Evolutionary conservation across 306 rosid genomes (phyloP).

Genomic region (Cicer judaicum): DNA sequence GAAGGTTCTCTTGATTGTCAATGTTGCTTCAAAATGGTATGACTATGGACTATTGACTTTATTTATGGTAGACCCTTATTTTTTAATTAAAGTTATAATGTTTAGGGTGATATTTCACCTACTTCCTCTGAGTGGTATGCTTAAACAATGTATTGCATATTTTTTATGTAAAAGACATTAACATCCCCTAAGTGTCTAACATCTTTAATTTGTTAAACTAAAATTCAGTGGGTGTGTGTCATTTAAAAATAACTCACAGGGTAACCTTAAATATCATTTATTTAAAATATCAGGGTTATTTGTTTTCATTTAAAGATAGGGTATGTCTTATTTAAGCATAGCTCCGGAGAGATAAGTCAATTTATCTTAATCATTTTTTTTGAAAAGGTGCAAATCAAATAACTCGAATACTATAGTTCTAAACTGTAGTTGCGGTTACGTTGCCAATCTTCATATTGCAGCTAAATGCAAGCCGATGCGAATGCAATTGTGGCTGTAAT

Average conservation of each 20-base stretch:
- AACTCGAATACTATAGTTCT: background rate
- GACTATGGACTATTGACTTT: slow-evolving; percentile 37
- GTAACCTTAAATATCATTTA: background rate
- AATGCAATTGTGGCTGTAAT: too few species aligned
- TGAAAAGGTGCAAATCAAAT: slow-evolving; percentile 9
- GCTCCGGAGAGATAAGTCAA: background rate
- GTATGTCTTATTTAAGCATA: background rate
- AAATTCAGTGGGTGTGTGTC: background rate
- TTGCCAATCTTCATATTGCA: too few species aligned
- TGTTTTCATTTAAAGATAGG: background rate
- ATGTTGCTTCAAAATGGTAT: slow-evolving; percentile 98
- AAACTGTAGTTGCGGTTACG: too few species aligned
- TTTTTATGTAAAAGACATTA: background rate
- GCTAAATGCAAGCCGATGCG: too few species aligned
- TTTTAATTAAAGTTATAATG: background rate
- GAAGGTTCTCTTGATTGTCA: slow-evolving; percentile 90
- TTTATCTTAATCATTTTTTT: background rate
- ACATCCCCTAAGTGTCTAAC: background rate
- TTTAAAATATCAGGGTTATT: background rate
- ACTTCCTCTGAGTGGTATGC: too few species aligned
- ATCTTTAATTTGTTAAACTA: background rate
- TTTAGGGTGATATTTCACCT: background rate
- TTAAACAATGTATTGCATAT: background rate
- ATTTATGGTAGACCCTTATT: slow-evolving; percentile 7
- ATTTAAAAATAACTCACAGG: background rate